Conservation (phyloP, 495 filamentous ascomycete genomes). For the Diplogelasinospora grovesii region DNA sequence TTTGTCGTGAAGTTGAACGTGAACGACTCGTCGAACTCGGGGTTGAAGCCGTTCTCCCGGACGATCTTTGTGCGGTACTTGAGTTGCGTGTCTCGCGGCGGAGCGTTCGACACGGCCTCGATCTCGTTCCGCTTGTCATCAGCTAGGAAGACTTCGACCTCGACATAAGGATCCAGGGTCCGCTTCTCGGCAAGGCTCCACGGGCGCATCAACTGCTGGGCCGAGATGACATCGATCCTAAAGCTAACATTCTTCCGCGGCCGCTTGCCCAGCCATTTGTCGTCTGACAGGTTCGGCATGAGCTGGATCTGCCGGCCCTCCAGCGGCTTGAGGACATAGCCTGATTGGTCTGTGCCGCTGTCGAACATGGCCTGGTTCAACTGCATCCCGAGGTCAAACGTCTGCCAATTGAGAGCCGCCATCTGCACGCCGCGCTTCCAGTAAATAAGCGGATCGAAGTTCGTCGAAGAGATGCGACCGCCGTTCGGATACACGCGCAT, state of each 20-base stretch:
- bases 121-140: conserved; percentile 69
- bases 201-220: conserved; percentile 86
- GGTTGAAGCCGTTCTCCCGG: conserved; percentile 85
- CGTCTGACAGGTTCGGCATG: conserved; percentile 37
- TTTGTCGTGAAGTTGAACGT: conserved; percentile 76
- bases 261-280: conserved; percentile 45
- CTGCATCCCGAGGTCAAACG: conserved; percentile 89
- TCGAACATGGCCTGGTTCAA: conserved; percentile 98
- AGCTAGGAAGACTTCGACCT: conserved; percentile 88
- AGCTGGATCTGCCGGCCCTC: conserved; percentile 61
- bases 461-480: conserved; percentile 73
- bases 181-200: conserved; percentile 60
- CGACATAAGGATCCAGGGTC: conserved; percentile 83
- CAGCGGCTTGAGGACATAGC: conserved; percentile 89
- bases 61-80: conserved; percentile 71
- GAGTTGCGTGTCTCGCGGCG: conserved; percentile 54
- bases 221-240: conserved; percentile 81
- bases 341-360: conserved; percentile 77
- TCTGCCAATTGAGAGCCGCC: conserved; percentile 97
- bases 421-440: conserved; percentile 96
- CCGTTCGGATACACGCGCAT: conserved; percentile 89
- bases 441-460: conserved; percentile 85
- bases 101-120: conserved; percentile 26
- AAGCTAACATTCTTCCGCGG: conserved; percentile 76
- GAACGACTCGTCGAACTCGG: conserved; percentile 66